Base-by-base conservation (phyloP, 106 monocot species). In the Allium cepa region DNA sequence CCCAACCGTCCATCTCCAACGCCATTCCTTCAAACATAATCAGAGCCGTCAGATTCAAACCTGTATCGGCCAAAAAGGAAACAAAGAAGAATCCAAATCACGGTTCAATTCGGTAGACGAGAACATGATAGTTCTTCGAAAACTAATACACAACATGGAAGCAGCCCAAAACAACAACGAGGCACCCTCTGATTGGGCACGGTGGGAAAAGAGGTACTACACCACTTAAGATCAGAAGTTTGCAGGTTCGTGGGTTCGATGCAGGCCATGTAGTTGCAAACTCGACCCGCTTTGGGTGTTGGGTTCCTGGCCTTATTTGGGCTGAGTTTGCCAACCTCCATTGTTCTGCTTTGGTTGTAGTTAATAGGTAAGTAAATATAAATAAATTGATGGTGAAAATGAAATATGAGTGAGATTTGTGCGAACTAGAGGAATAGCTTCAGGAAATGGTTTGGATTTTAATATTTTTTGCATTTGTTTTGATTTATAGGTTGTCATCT, bases 111-210 rank as follows among this genome's bases (percentile, higher is more conserved):
- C 26, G 69, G 69, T 70, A 27, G 69, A 70, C 69, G 69, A 70
- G 57, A 70, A 27, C 69, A 70, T 70, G 69, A 70, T 70, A 46
- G 69, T 70, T 17, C 69, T 70, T 58, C 69, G 69, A 16, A 57
- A 47, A 26, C 69, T 58, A 58, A 70, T 70, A 27, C 57, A 70
- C 57, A 47, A 70, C 0, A 46, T 70, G 69, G 52, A 53, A 7
- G 17, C 47, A 6, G 69, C 69, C 17, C 58, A 70, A 22, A 8
- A 17, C 57, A 58, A 47, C 28, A 36, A 70, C 46, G 58, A 16
- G 47, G n/a, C 57, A 3, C 69, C 57, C 14, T 9, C 69, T 6
- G n/a, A 70, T 15, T 70, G 69, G 69, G 48, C 11, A 26, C 17
- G 46, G 0, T 70, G 69, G 69, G 58, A 70, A 58, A 57, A 49